Percentiles rank a stretch among this genome's conserved stretches.
phyloP scores from a whole-genome alignment of 495 filamentous ascomycete species.

The Physcia stellaris region DNA sequence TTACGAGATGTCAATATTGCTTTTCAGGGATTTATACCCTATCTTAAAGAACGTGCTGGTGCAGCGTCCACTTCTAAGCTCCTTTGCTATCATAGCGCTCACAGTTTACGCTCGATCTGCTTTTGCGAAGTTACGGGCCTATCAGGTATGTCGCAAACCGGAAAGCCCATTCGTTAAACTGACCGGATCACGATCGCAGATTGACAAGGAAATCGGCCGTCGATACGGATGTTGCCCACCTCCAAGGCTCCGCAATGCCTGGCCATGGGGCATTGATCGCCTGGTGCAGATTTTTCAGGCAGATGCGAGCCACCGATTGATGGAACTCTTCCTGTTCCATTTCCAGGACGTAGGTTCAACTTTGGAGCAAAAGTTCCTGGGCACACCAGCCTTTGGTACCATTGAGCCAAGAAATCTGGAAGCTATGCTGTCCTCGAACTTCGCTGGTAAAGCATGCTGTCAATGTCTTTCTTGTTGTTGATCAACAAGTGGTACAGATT shows the following conservation, averaged over 20 bases:
- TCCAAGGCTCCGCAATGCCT: slow-evolving; percentile 20
- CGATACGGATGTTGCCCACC: slow-evolving; percentile 23
- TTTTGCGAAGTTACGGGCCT: too few relatives aligned
- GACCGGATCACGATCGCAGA: not conserved
- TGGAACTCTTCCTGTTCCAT: slow-evolving; percentile 24
- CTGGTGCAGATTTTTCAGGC: slow-evolving; percentile 21
- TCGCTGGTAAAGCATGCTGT: slow-evolving; percentile 18
- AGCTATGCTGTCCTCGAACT: slow-evolving; percentile 25
- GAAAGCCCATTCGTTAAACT: too few relatives aligned
- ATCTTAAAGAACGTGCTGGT: too few relatives aligned
- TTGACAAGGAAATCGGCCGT: not conserved
- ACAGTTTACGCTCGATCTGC: too few relatives aligned
- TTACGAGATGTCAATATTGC: too few relatives aligned
- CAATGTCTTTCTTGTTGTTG: not conserved
- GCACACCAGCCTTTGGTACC: slow-evolving; percentile 15
- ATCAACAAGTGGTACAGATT: slow-evolving; percentile 16
- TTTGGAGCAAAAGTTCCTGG: slow-evolving; percentile 18
- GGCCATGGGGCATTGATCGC: slow-evolving; percentile 26
- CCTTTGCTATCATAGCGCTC: too few relatives aligned
- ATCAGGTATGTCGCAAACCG: too few relatives aligned
- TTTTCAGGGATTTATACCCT: too few relatives aligned
- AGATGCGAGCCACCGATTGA: slow-evolving; percentile 17
- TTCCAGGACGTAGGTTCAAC: slow-evolving; percentile 19
- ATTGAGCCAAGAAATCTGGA: slow-evolving; percentile 28
- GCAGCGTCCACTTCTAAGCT: too few relatives aligned